Evolutionary conservation across 192 early-diverging fungal species (phyloP).

Genomic region (Backusella tuberculispora): DNA sequence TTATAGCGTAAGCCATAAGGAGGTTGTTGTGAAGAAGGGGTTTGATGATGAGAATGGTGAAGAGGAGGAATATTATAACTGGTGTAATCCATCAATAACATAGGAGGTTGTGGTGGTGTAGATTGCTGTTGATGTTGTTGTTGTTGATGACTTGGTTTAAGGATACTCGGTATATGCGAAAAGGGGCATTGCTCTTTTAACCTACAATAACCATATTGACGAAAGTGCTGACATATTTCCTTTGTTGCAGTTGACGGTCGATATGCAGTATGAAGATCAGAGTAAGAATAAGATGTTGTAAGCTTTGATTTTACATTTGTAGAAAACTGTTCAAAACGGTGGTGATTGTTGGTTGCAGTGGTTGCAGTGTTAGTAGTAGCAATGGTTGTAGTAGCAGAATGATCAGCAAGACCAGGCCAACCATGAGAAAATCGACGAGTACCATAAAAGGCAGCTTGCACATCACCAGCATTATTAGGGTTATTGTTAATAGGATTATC

Average conservation of each 20-base stretch:
- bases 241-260: constrained; percentile 13
- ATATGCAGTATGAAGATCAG: constrained; percentile 45
- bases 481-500: constrained; percentile 18
- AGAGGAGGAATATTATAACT: constrained; percentile 9
- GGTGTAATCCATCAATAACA: constrained; percentile 13
- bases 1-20: constrained; percentile 27
- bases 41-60: constrained; percentile 14
- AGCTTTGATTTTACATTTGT: constrained; percentile 28
- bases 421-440: constrained; percentile 22
- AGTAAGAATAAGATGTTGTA: constrained; percentile 50
- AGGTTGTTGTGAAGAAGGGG: constrained; percentile 9
- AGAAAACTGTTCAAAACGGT: neutral
- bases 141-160: constrained; percentile 24
- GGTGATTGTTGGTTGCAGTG: neutral
- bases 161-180: constrained; percentile 40
- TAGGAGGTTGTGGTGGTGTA: neutral
- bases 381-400: neutral
- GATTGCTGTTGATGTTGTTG: constrained; percentile 39
- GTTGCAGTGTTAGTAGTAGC: neutral
- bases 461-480: constrained; percentile 15
- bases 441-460: constrained; percentile 37
- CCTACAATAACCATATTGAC: constrained; percentile 48
- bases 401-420: constrained; percentile 17
- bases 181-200: constrained; percentile 60
- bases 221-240: constrained; percentile 45